These are phyloP conservation scores for Fusarium liriodendri DNA, from an alignment of 2,329 filamentous ascomycete genomes.

Conservation along the genomic window DNA sequence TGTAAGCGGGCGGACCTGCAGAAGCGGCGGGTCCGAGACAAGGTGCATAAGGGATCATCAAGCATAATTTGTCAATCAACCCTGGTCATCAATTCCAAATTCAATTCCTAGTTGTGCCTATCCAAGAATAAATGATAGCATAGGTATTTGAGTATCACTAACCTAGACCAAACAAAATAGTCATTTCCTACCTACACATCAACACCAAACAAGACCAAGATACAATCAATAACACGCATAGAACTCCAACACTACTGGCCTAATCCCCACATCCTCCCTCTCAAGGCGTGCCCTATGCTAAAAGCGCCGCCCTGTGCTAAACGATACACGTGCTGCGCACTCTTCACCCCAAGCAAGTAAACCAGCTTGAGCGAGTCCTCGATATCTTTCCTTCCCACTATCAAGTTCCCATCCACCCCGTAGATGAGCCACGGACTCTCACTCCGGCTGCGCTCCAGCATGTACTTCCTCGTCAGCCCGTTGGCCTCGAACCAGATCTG, in stretches of 20 bases:
- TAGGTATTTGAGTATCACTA: background rate
- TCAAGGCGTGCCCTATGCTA: background rate
- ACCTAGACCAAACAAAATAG: background rate
- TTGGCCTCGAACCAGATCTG: slow-evolving; percentile 48
- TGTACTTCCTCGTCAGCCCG: slow-evolving; percentile 43
- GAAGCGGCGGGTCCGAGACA: background rate
- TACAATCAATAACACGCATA: background rate
- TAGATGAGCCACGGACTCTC: slow-evolving; percentile 6
- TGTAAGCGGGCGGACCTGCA: background rate
- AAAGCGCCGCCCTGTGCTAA: background rate
- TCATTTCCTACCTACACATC: background rate
- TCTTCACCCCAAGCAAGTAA: background rate
- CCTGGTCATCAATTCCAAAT: background rate
- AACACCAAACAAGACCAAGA: background rate
- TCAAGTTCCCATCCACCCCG: slow-evolving; percentile 14
- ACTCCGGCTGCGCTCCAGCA: slow-evolving; percentile 32
- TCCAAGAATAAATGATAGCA: background rate
- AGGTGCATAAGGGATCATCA: background rate
- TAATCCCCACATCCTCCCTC: background rate
- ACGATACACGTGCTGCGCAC: background rate
- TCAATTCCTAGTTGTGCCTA: background rate
- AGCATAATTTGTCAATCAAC: background rate
- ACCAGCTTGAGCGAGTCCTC: background rate
- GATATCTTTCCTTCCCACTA: background rate
- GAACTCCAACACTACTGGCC: no score